Conservation (phyloP, 345 rosid species). For the sweet orange (Citrus sinensis) region DNA sequence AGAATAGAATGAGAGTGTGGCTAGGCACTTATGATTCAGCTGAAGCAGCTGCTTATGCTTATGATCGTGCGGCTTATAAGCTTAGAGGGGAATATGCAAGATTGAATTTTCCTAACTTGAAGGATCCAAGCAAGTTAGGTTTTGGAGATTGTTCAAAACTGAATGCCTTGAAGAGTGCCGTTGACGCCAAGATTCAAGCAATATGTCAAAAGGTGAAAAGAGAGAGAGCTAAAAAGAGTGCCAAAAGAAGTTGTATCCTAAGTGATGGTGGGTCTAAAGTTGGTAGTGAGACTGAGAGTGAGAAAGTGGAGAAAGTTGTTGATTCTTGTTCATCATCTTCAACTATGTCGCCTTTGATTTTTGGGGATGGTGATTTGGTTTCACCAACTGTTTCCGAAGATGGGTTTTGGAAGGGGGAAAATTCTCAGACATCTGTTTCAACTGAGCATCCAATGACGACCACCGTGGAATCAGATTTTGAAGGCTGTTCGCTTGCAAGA, state of each 20-base stretch:
- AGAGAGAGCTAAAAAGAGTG: constrained; percentile 56
- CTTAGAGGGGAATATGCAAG: constrained; percentile 93
- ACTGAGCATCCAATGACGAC: constrained; percentile 24
- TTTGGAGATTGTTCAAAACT: constrained; percentile 56
- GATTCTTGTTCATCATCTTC: constrained; percentile 40
- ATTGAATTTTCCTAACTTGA: constrained; percentile 75
- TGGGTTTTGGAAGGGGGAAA: constrained; percentile 47
- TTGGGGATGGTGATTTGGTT: constrained; percentile 34
- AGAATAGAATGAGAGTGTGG: constrained; percentile 95
- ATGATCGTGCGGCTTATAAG: constrained; percentile 97
- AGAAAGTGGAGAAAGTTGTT: constrained; percentile 22
- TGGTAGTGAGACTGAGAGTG: constrained; percentile 2
- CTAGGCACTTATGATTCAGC: constrained; percentile 90
- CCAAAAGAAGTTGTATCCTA: constrained; percentile 25
- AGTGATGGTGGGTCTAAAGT: not conserved
- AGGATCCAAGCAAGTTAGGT: constrained; percentile 59
- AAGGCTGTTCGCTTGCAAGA: constrained; percentile 62
- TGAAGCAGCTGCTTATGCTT: constrained; percentile 92
- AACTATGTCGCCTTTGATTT: constrained; percentile 28
- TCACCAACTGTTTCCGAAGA: constrained; percentile 39
- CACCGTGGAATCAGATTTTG: constrained; percentile 38
- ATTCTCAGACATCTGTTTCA: constrained; percentile 45
- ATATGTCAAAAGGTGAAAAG: constrained; percentile 74
- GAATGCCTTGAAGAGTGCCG: constrained; percentile 55
- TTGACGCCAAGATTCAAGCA: constrained; percentile 87